Base-by-base conservation (phyloP, 371 early-diverging fungal genomes). In the Mortierella polycephala region DNA sequence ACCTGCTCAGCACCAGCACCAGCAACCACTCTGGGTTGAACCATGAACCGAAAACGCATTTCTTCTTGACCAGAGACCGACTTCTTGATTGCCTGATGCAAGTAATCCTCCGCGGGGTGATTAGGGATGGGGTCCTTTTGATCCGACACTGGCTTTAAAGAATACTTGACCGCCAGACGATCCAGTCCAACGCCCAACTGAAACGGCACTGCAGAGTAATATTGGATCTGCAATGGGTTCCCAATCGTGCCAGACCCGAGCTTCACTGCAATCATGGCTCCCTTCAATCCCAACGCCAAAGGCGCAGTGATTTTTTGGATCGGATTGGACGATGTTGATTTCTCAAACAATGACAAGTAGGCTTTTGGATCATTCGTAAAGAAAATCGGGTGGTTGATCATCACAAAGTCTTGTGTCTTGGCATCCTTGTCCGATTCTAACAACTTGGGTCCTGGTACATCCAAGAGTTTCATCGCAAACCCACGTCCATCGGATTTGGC, bases 391-490 rank as follows among this genome's bases (percentile, higher is more conserved):
- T 51, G 50, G 39, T 75, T 75, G 46, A 75, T 71, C 44, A 75
- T 20, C 51, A 75, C 60, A 59, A 75, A 75, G 42, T 75, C 76
- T 47, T 75, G 76, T 1, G 76, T 75, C 42, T 12, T 58, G 7
- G 76, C 76, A n/a, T 66, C 44, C 57, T 64, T 66, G 58, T 75
- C 76, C 8, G 76, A 54, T 57, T 75, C 76, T 6, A 75, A 54
- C 11, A 75, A 1, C 39, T 75, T 75, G 13, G 59, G 57, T 12
- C 76, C 76, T 0, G 67, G 71, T 10, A 75, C 76, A 23, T 57
- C 37, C 51, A 75, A 14, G 37, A 75, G 6, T 55, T 75, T 75
- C 60, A 75, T 58, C 5, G 76, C 76, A 45, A 70, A 64, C 1
- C 76, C 76, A 11, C 76, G 67, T 11, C 67, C 67, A 45, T 75